Percentiles rank a stretch among this genome's conserved stretches.
Conservation (phyloP, 495 filamentous ascomycete genomes). For the Sphaerosporella brunnea region DNA sequence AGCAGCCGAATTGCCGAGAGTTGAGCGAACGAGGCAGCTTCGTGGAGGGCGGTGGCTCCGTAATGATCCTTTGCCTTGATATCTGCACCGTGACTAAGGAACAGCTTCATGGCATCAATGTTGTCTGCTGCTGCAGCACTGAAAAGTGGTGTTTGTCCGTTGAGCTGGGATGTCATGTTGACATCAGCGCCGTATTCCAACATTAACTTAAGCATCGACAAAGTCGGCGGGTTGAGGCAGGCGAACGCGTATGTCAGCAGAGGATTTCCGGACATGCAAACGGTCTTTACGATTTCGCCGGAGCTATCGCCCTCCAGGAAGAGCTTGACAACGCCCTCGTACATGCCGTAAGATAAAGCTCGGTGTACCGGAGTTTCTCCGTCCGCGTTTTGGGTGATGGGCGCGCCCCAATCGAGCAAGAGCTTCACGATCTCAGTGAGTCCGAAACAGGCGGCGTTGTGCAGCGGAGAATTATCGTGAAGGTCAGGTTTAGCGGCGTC, state of each 20-base stretch:
- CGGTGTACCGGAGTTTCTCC: constrained; percentile 6
- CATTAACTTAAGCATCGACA: neutral
- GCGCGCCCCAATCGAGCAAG: constrained; percentile 4
- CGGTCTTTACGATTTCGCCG: neutral
- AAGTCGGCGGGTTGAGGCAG: neutral
- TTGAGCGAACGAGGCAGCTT: neutral
- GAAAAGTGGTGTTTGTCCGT: constrained; percentile 13
- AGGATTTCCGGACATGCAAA: neutral
- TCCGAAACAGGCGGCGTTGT: constrained; percentile 9
- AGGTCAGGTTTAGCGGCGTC: neutral
- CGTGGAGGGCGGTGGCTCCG: constrained; percentile 11
- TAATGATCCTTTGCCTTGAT: constrained; percentile 6
- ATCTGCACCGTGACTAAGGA: constrained; percentile 16
- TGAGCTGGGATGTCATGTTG: neutral
- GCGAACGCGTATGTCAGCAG: constrained; percentile 2
- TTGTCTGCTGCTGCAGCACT: constrained; percentile 11
- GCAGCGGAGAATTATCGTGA: constrained; percentile 8
- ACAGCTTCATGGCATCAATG: constrained; percentile 8
- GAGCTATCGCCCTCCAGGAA: neutral
- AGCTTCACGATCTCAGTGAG: constrained; percentile 8
- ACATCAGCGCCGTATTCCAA: constrained; percentile 1
- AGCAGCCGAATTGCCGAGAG: neutral
- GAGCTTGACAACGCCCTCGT: neutral
- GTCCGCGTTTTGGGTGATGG: neutral
- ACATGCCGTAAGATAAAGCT: neutral